Evolutionary conservation across 2,329 filamentous ascomycete genomes (phyloP).

Genomic region (Penicillium concentricum): DNA sequence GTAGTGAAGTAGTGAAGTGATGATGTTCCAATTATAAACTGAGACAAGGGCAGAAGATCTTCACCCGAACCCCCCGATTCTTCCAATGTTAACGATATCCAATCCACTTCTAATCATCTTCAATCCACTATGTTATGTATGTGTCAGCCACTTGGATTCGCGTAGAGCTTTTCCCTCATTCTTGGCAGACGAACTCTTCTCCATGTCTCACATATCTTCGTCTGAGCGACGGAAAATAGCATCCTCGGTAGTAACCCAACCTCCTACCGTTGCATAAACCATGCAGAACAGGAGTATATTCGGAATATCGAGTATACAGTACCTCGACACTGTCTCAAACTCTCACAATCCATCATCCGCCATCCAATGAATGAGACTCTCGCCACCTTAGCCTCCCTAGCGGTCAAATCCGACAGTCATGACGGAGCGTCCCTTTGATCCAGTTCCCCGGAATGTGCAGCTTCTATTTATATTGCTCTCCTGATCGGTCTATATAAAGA

Average conservation of each 20-base stretch:
- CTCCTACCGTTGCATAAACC: neutral
- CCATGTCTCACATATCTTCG: neutral
- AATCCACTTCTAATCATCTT: neutral
- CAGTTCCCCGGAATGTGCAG: neutral
- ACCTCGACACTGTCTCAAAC: constrained; percentile 6
- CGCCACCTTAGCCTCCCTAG: constrained; percentile 6
- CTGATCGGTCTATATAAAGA: constrained; percentile 2
- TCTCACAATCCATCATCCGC: neutral
- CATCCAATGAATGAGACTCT: constrained; percentile 8
- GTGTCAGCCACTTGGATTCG: neutral
- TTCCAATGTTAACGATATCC: neutral
- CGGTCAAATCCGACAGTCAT: constrained; percentile 3
- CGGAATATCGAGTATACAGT: neutral
- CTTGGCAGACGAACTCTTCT: neutral
- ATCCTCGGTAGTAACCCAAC: neutral
- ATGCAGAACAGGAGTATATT: neutral
- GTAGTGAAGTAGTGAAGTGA: neutral
- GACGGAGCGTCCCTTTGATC: neutral
- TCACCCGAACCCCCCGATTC: neutral
- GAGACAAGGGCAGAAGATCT: neutral
- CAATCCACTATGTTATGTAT: neutral
- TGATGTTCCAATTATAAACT: neutral
- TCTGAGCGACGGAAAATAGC: neutral
- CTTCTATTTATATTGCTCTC: neutral
- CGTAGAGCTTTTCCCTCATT: neutral